Evolutionary conservation across 2,329 filamentous ascomycete species (phyloP).

Genomic region (Aquanectria penicillioides): DNA sequence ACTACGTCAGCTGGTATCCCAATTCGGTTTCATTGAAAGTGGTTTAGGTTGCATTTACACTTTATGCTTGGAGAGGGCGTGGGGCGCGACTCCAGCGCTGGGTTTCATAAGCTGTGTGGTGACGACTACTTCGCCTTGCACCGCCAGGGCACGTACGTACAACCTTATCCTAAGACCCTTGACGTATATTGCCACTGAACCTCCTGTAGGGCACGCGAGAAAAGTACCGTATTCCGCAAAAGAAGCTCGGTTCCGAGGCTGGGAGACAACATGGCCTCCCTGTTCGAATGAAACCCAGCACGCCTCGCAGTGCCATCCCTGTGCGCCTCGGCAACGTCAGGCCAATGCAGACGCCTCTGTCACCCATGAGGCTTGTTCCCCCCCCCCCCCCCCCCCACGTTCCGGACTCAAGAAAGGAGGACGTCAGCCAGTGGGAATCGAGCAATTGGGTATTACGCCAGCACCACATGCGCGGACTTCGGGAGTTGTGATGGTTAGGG

Average conservation of each 20-base stretch:
- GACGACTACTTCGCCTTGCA: background rate
- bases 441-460: slow-evolving; percentile 12
- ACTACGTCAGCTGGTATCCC: background rate
- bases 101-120: background rate
- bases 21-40: background rate
- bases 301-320: no score
- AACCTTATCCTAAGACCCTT: no score
- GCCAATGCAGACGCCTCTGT: background rate
- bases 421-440: slow-evolving; percentile 10
- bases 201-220: no score
- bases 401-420: background rate
- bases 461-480: background rate
- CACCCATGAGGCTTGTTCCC: background rate
- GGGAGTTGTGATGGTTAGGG: background rate
- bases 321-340: no score
- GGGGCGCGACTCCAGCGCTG: background rate
- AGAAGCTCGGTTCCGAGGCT: no score
- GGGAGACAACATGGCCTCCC: no score
- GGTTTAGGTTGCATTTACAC: background rate
- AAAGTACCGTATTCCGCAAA: no score
- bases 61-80: background rate
- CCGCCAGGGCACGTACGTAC: background rate
- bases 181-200: no score
- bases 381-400: background rate
- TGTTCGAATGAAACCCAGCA: no score